Percentiles rank a stretch among this genome's conserved stretches.
phyloP scores from a whole-genome alignment of 129 eudicot species.

The Saposhnikovia divaricata region DNA sequence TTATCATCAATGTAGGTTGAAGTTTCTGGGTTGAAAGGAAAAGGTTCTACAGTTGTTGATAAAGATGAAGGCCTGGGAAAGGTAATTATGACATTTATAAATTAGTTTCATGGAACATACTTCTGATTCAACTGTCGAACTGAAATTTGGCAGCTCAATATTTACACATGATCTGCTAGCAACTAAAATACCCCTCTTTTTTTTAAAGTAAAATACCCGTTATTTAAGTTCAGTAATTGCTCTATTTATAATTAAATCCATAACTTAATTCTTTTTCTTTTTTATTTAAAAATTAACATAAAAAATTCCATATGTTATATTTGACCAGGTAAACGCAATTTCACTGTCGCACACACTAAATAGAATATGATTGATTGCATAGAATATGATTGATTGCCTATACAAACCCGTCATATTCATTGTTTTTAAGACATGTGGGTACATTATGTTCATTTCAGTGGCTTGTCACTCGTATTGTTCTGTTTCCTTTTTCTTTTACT shows the following conservation, averaged over 20 bases:
- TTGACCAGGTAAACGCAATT: neutral
- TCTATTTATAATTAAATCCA: neutral
- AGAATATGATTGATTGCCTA: no score
- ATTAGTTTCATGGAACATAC: neutral
- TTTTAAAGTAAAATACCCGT: no score
- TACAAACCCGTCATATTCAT: neutral
- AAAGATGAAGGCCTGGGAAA: conserved; percentile 66
- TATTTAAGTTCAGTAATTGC: neutral
- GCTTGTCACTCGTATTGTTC: neutral
- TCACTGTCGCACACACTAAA: neutral
- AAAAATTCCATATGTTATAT: neutral
- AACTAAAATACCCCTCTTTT: neutral
- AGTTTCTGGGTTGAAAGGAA: conserved; percentile 60
- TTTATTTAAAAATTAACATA: neutral
- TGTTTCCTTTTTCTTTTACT: neutral
- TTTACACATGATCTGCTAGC: neutral
- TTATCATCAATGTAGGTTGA: conserved; percentile 41
- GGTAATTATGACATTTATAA: conserved; percentile 22
- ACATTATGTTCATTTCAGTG: neutral
- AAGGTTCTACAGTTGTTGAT: conserved; percentile 38
- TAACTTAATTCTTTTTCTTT: no score
- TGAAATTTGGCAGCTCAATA: neutral
- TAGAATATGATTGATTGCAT: neutral
- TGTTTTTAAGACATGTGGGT: neutral
- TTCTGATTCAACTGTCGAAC: neutral